Conservation (phyloP, 768 basidiomycete species). For the Kwoniella sp. region DNA sequence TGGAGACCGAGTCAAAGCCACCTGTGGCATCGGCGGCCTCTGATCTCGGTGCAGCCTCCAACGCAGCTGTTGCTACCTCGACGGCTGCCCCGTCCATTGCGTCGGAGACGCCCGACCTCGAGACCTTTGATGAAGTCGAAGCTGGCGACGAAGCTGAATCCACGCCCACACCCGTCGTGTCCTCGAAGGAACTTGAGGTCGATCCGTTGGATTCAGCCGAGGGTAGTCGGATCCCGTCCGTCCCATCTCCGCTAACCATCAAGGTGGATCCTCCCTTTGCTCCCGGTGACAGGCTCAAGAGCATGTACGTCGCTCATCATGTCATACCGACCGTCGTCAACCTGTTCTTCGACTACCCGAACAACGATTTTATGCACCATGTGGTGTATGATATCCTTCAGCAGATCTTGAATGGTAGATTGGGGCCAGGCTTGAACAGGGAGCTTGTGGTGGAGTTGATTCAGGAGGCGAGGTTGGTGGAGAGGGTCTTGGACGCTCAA, state of each 20-base stretch:
- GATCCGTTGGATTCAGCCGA: background rate
- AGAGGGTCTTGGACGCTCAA: conserved; percentile 85
- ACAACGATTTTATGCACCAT: conserved; percentile 97
- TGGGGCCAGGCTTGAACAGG: conserved; percentile 76
- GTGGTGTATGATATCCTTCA: conserved; percentile 95
- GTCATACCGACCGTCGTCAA: conserved; percentile 78
- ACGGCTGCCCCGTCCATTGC: conserved; percentile 38
- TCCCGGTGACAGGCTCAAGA: conserved; percentile 77
- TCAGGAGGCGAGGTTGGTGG: conserved; percentile 78
- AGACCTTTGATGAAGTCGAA: background rate
- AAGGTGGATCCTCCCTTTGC: conserved; percentile 32
- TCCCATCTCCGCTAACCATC: conserved; percentile 4
- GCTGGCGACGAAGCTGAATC: conserved; percentile 3
- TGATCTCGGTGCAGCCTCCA: conserved; percentile 37
- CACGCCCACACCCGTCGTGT: background rate
- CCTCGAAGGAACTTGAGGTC: background rate
- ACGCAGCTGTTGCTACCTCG: conserved; percentile 43
- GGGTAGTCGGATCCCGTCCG: background rate
- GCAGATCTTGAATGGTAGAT: conserved; percentile 85
- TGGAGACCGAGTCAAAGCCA: conserved; percentile 35
- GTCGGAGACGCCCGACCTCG: conserved; percentile 13
- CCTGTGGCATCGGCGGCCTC: conserved; percentile 30
- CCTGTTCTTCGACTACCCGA: conserved; percentile 91
- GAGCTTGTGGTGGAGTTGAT: conserved; percentile 82
- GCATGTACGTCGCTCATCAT: conserved; percentile 71